Conservation (phyloP, 2,329 filamentous ascomycete genomes). For the Trichoderma brevicompactum region DNA sequence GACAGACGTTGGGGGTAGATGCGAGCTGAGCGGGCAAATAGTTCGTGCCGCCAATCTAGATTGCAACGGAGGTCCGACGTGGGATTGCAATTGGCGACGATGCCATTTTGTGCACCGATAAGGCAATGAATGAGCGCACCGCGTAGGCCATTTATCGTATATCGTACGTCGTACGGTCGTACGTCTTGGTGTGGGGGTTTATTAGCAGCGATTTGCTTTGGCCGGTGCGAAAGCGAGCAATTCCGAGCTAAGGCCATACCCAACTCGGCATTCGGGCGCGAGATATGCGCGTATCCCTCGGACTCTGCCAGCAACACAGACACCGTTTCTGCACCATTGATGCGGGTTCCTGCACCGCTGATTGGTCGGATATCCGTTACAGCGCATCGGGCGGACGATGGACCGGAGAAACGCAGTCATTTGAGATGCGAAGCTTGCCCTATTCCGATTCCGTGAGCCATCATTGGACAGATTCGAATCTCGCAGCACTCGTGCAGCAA, state of each 20-base stretch:
- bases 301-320: conserved; percentile 12
- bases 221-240: background rate
- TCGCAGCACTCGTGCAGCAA: background rate
- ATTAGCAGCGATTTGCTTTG: background rate
- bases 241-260: background rate
- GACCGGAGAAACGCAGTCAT: background rate
- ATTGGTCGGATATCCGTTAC: background rate
- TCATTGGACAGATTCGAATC: background rate
- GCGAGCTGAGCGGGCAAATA: background rate
- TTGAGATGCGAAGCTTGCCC: background rate
- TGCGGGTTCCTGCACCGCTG: background rate
- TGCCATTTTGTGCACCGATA: background rate
- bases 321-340: background rate
- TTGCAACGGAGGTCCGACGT: background rate
- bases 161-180: background rate
- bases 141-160: background rate
- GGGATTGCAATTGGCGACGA: background rate
- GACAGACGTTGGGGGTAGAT: no score
- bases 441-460: background rate
- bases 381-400: background rate
- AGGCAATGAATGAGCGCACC: background rate
- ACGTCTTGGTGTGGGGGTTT: background rate
- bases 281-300: conserved; percentile 16
- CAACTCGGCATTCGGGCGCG: conserved; percentile 24
- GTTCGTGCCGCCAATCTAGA: background rate